phyloP scores from a whole-genome alignment of 2,329 filamentous ascomycete species.

The Xylaria sp. region DNA sequence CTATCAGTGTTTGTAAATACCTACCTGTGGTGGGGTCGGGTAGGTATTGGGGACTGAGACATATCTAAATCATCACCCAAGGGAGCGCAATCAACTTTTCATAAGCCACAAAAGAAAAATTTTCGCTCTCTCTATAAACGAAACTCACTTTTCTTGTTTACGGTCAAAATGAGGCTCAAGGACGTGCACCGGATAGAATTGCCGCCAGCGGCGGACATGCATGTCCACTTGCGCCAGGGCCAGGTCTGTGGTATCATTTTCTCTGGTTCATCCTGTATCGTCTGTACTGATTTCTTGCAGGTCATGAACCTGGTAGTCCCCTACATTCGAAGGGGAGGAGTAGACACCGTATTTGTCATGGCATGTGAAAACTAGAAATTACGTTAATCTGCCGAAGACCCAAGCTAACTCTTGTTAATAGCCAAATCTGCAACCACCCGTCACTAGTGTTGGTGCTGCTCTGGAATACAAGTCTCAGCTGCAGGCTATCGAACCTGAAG shows the following conservation, averaged over 20 bases:
- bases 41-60: slow-evolving; percentile 13
- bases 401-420: slow-evolving; percentile 29
- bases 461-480: slow-evolving; percentile 73
- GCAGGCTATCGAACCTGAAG: slow-evolving; percentile 66
- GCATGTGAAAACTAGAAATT: slow-evolving; percentile 32
- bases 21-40: too few species aligned
- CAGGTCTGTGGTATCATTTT: slow-evolving; percentile 45
- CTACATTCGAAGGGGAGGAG: slow-evolving; percentile 68
- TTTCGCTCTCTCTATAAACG: neutral
- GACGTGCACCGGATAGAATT: slow-evolving; percentile 59
- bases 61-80: neutral
- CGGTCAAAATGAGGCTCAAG: slow-evolving; percentile 50
- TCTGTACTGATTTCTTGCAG: slow-evolving; percentile 50
- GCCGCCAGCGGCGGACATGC: slow-evolving; percentile 73
- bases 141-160: neutral
- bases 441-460: slow-evolving; percentile 62
- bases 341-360: slow-evolving; percentile 69
- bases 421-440: slow-evolving; percentile 36
- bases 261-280: neutral
- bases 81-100: neutral
- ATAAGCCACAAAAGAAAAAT: neutral
- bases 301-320: slow-evolving; percentile 65
- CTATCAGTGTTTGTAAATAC: neutral
- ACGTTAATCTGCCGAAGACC: slow-evolving; percentile 28
- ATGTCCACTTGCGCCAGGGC: slow-evolving; percentile 77